Base-by-base conservation (phyloP, 371 early-diverging fungal species). In the Syncephalastrum racemosum region DNA sequence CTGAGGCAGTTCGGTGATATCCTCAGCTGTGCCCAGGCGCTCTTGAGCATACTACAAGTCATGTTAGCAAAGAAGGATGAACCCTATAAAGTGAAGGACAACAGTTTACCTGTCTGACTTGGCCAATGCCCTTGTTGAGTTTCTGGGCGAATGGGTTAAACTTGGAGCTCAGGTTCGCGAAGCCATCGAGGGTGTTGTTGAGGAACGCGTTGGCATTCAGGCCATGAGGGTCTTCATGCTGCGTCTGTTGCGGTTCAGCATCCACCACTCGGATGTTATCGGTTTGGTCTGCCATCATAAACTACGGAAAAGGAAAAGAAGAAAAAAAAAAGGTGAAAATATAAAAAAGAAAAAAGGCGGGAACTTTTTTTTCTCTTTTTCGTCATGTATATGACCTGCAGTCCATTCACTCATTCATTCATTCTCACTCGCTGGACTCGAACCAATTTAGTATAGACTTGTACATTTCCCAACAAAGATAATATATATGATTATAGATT, bases 1-100 rank as follows among this genome's bases (percentile, higher is more conserved):
- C 54, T 79, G 81, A 46, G 97, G 97, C 13, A 96, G 85, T 55
- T 91, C 92, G 27, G 97, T 97, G 27, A 93, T 78, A 46, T 92
- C 92, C 39, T 80, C 82, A 4, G 85, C 86, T 53, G 80, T 89
- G 40, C 94, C 93, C 54, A 94, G 79, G 61, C 83, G 87, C 67
- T 97, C 97, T 67, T 87, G 86, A n/a, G 95, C 90, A 73, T 88
- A 87, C 91, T 95, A 69, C 25, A n/a, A 16, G 10, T 10, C 2
- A 12, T 2, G 10, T 31, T 31, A 31, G 10, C 20, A 51, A 45
- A 43, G 4, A 27, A 23, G 14, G n/a, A 47, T 24, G 12, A 22
- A 16, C 23, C n/a, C n/a, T n/a, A n/a, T n/a, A n/a, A 20, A 40
- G 20, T 25, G 19, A 46, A 43, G 2, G 50, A 22, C 48, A 10